These are phyloP conservation scores for Kodamaea laetipori DNA, from an alignment of 805 yeast species.

Conservation along the genomic window DNA sequence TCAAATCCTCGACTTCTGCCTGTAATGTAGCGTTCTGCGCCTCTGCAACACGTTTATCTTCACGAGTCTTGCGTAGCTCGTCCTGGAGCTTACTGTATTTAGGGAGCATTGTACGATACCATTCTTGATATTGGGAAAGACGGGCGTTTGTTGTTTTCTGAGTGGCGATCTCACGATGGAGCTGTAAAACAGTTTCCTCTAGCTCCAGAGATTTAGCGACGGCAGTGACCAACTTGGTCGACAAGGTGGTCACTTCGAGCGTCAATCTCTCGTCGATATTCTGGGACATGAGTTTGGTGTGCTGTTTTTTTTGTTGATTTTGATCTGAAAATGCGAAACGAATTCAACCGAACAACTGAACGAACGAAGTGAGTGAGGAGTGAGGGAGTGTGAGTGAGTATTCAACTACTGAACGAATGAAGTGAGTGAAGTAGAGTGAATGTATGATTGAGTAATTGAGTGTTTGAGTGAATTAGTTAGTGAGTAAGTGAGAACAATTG, in stretches of 20 bases:
- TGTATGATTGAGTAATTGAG: too few species aligned
- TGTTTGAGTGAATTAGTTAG: too few species aligned
- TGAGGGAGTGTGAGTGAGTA: too few species aligned
- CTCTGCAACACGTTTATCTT: conserved; percentile 51
- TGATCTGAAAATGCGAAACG: neutral
- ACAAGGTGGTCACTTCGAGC: conserved; percentile 55
- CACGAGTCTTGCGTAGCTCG: conserved; percentile 26
- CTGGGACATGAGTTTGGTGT: conserved; percentile 13
- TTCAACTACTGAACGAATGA: too few species aligned
- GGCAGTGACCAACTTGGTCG: conserved; percentile 62
- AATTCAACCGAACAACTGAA: too few species aligned
- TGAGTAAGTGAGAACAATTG: too few species aligned
- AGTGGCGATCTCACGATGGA: conserved; percentile 39
- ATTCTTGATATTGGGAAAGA: conserved; percentile 21
- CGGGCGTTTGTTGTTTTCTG: conserved; percentile 27
- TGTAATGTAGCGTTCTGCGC: conserved; percentile 60
- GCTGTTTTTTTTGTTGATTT: conserved; percentile 5
- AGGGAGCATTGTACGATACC: conserved; percentile 30
- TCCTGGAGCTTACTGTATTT: conserved; percentile 33
- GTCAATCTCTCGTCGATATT: conserved; percentile 45
- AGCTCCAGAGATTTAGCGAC: conserved; percentile 57
- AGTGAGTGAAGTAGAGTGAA: too few species aligned
- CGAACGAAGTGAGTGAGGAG: too few species aligned
- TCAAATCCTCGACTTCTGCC: conserved; percentile 76
- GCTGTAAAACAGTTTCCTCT: conserved; percentile 49